Conservation (phyloP, 2,329 filamentous ascomycete genomes). For the Pseudofabraea citricarpa region DNA sequence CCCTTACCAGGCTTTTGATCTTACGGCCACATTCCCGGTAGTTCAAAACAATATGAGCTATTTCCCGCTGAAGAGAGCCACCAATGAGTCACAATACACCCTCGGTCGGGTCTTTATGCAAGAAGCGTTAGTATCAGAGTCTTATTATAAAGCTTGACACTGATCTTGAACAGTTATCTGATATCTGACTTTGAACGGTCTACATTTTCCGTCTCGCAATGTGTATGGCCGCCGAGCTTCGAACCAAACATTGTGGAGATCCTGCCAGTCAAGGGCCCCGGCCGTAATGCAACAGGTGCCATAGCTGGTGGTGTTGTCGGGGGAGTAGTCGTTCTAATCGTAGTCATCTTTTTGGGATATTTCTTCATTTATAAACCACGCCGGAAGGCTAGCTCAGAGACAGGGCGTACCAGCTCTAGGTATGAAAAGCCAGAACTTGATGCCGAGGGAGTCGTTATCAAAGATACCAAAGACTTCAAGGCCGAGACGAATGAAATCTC, state of each 20-base stretch:
- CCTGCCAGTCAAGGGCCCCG: neutral
- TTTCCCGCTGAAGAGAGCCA: conserved; percentile 31
- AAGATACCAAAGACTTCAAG: neutral
- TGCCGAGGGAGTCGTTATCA: neutral
- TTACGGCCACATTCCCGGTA: conserved; percentile 28
- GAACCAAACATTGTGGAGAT: conserved; percentile 13
- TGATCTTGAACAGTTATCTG: conserved; percentile 19
- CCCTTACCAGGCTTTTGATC: conserved; percentile 30
- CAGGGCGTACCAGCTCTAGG: neutral
- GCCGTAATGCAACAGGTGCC: neutral
- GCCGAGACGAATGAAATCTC: conserved; percentile 1
- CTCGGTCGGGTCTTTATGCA: conserved; percentile 34
- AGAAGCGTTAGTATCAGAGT: conserved; percentile 23
- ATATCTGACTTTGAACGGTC: conserved; percentile 31
- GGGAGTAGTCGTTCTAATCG: neutral
- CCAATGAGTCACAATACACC: conserved; percentile 29
- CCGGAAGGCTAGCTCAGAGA: neutral
- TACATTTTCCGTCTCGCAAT: conserved; percentile 27
- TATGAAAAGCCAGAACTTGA: conserved; percentile 1
- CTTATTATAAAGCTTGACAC: neutral
- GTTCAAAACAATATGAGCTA: conserved; percentile 20
- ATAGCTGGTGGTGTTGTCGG: neutral
- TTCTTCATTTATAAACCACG: neutral
- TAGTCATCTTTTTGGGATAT: neutral
- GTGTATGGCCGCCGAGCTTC: conserved; percentile 4